Base-by-base conservation (phyloP, 345 rosid genomes). In the Gossypium arboreum region DNA sequence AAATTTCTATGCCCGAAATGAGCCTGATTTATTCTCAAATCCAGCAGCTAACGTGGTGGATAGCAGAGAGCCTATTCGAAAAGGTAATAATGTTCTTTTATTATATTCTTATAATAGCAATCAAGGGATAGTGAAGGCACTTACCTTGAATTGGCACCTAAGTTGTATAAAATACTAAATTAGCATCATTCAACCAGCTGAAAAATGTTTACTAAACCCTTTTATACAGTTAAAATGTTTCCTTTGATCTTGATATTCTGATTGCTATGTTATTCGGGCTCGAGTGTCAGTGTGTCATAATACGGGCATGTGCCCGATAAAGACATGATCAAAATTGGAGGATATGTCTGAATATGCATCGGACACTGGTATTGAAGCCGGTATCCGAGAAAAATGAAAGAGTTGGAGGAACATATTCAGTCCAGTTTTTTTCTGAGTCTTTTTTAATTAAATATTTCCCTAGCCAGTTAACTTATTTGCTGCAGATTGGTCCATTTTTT, bases 401-500 rank as follows among this genome's bases (percentile, higher is more conserved):
- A 34, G 41, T 34, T 34, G 41, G 39, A 4, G 39, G 39, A 34
- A 34, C 41, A 34, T 34, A 34, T 34, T 34, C 41, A 34, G 41
- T 34, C 41, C 41, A 34, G 41, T 34, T 34, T 34, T 34, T 34
- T 34, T 34, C 41, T 34, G 41, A 34, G 41, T 34, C 39, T 34
- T 71, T 82, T 74, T 75, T 81, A 74, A 39, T 78, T 84, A 80
- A 77, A 50, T 76, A 76, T 81, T 85, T 83, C 90, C 88, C 84
- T 84, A 86, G 76, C 81, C 83, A 84, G 79, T 82, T 90, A 88
- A 93, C 99, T 89, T 87, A 93, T 84, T 76, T 87, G 79, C 73
- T 79, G 93, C 99, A 93, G 98, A 87, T 84, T 85, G 96, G 91
- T 84, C 88, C 72, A 82, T 85, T 86, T 82, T 71, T 79, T 86